phyloP scores from a whole-genome alignment of 164 flowering plant genomes.

The Pachysandra terminalis region DNA sequence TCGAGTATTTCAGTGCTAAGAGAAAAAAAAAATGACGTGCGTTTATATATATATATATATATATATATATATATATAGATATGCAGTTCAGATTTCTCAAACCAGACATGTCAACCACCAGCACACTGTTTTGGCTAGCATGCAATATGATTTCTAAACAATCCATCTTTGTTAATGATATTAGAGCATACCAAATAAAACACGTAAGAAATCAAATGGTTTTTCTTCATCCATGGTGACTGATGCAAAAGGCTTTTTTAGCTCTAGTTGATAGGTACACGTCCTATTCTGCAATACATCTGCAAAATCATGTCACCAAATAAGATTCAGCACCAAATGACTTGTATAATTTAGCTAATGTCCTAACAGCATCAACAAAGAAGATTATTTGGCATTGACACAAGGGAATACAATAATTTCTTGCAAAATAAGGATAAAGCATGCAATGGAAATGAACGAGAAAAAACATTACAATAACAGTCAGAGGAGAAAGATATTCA shows the following conservation, averaged over 20 bases:
- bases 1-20: too few relatives aligned
- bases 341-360: not conserved
- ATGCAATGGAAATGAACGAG: not conserved
- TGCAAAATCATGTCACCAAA: slow-evolving; percentile 42
- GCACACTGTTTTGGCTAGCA: not conserved
- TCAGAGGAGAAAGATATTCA: too few relatives aligned
- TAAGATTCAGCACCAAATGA: slow-evolving; percentile 12
- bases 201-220: slow-evolving; percentile 75
- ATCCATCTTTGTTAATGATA: not conserved
- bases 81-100: not conserved
- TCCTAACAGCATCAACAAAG: not conserved
- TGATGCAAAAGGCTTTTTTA: slow-evolving; percentile 59
- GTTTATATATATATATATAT: too few relatives aligned
- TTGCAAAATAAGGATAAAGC: not conserved
- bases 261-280: slow-evolving; percentile 19
- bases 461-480: too few relatives aligned
- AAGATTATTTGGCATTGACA: not conserved
- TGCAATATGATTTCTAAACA: not conserved
- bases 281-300: slow-evolving; percentile 36
- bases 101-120: slow-evolving; percentile 2
- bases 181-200: slow-evolving; percentile 49
- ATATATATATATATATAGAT: too few relatives aligned
- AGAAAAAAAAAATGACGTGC: too few relatives aligned
- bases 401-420: not conserved
- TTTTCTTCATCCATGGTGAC: slow-evolving; percentile 51